phyloP scores from a whole-genome alignment of 2,329 filamentous ascomycete genomes.

The Hypoxylon sp. region DNA sequence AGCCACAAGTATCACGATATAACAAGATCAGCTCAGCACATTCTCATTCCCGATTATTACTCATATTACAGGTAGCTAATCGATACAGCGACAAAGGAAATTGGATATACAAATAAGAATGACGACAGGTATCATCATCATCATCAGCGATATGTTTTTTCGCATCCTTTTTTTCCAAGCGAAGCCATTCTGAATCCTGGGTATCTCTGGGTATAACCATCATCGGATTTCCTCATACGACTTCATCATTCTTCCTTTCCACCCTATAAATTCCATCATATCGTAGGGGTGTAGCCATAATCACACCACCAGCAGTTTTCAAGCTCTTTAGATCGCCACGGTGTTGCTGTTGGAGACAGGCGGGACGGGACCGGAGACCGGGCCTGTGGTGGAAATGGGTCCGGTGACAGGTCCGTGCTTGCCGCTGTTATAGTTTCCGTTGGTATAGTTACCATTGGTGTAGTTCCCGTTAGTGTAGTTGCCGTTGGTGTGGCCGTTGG shows the following conservation, averaged over 20 bases:
- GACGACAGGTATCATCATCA: conserved; percentile 34
- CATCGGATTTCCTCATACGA: conserved; percentile 16
- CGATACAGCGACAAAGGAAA: conserved; percentile 22
- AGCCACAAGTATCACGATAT: not conserved
- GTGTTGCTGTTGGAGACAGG: conserved; percentile 25
- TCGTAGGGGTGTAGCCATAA: not conserved
- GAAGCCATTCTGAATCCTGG: conserved; percentile 36
- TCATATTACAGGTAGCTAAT: conserved; percentile 12
- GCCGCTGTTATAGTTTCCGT: conserved; percentile 23
- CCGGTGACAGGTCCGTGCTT: conserved; percentile 21
- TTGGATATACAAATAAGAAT: conserved; percentile 23
- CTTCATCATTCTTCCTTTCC: conserved; percentile 4
- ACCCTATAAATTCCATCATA: not conserved
- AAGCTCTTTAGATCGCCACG: conserved; percentile 38
- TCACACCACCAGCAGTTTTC: not conserved
- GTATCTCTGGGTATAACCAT: conserved; percentile 43
- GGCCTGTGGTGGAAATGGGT: conserved; percentile 18
- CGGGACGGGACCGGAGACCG: not conserved
- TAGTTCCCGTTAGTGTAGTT: conserved; percentile 33
- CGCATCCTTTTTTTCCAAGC: conserved; percentile 21
- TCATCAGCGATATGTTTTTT: conserved; percentile 6
- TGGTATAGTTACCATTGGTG: conserved; percentile 36
- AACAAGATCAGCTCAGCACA: not conserved
- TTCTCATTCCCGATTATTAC: conserved; percentile 19
- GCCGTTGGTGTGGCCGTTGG: conserved; percentile 34